phyloP scores from a whole-genome alignment of 2,329 filamentous ascomycete genomes.

The Taxawa tesnikishii region DNA sequence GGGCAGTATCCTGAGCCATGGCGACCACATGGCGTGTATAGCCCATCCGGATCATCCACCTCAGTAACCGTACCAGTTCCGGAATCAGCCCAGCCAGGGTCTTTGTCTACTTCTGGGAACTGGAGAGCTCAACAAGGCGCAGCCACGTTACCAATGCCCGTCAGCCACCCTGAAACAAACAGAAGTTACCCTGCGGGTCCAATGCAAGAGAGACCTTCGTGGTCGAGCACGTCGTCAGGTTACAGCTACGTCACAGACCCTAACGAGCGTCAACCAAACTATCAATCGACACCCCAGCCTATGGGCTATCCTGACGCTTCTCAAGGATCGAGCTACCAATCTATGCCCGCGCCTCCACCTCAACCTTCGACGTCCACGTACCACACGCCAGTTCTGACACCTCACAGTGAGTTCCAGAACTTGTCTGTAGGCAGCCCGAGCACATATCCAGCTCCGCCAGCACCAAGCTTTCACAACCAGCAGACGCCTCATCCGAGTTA shows the following conservation, averaged over 20 bases:
- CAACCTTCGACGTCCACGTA: neutral
- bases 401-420: neutral
- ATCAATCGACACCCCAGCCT: neutral
- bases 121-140: neutral
- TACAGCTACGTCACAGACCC: neutral
- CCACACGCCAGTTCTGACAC: neutral
- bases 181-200: neutral
- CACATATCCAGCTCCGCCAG: neutral
- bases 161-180: neutral
- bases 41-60: slow-evolving; percentile 1
- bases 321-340: neutral
- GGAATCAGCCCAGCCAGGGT: neutral
- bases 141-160: neutral
- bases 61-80: neutral
- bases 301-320: neutral
- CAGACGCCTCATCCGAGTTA: neutral
- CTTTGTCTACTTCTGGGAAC: neutral
- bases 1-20: slow-evolving; percentile 4
- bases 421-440: neutral
- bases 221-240: neutral
- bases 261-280: neutral
- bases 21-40: slow-evolving; percentile 4
- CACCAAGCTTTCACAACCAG: neutral
- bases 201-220: neutral
- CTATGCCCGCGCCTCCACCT: neutral